phyloP scores from a whole-genome alignment of 208 protist genomes.

The Acanthamoeba lugdunensis region DNA sequence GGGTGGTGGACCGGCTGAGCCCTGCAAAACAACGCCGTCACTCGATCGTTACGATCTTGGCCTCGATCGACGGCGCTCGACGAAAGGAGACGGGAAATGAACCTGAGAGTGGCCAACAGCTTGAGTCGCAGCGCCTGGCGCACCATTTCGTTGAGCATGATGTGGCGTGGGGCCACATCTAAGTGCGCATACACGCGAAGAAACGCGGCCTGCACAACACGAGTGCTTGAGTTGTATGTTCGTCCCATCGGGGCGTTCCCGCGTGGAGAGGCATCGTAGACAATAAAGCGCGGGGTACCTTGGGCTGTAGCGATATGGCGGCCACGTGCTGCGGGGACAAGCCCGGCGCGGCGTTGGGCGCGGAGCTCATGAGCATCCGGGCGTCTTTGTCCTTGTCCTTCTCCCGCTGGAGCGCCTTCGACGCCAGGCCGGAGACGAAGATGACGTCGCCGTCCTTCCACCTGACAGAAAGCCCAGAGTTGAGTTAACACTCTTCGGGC shows the following conservation, averaged over 20 bases:
- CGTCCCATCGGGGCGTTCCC: too few species aligned
- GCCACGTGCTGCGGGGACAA: background rate
- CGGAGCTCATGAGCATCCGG: background rate
- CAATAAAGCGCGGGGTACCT: background rate
- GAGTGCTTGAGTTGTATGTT: too few species aligned
- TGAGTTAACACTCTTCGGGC: too few species aligned
- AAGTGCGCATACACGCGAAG: background rate
- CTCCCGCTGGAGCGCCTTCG: constrained; percentile 5
- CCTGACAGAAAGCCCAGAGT: background rate
- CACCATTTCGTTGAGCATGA: background rate
- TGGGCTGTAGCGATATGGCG: background rate
- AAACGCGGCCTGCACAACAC: background rate
- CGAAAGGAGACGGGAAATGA: background rate
- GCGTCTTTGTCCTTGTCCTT: constrained; percentile 14
- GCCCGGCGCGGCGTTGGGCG: background rate
- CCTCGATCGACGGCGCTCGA: too few species aligned
- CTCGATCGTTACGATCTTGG: too few species aligned
- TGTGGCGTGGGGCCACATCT: background rate
- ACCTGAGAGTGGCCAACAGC: background rate
- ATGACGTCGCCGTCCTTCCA: background rate
- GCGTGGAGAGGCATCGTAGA: too few species aligned
- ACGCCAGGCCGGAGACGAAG: background rate
- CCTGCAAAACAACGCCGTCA: background rate
- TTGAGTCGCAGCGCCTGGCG: background rate
- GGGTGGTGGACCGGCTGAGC: constrained; percentile 13